Conservation (phyloP, 2,329 filamentous ascomycete genomes). For the Diaporthe sp. region DNA sequence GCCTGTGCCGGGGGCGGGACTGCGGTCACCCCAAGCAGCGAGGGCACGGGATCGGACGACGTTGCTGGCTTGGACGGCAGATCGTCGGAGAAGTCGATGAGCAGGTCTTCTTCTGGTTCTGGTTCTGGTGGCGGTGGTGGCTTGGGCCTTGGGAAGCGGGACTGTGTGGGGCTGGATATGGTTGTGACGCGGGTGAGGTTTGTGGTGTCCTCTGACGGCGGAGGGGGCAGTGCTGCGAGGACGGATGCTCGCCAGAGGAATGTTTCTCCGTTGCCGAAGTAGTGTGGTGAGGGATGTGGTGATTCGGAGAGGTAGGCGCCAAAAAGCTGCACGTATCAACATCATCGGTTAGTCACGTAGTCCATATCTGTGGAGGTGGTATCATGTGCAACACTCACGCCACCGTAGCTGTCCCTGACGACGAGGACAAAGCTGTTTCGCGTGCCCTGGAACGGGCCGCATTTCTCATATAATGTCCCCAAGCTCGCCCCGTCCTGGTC, state of each 20-base stretch:
- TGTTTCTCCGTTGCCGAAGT: constrained; percentile 97
- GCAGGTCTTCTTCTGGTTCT: constrained; percentile 46
- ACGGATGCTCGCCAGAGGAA: constrained; percentile 88
- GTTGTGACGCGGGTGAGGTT: constrained; percentile 61
- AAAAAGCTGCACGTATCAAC: constrained; percentile 71
- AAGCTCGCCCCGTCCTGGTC: constrained; percentile 93
- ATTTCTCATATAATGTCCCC: constrained; percentile 86
- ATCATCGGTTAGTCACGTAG: background rate
- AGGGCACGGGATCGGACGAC: background rate
- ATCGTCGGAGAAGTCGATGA: constrained; percentile 40
- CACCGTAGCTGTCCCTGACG: constrained; percentile 81
- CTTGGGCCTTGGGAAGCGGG: constrained; percentile 41
- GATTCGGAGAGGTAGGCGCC: constrained; percentile 94
- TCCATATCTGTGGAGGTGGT: background rate
- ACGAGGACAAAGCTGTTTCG: constrained; percentile 93
- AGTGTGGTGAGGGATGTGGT: constrained; percentile 84
- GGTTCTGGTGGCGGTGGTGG: constrained; percentile 48
- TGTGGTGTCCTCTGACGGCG: constrained; percentile 71
- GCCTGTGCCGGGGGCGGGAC: background rate
- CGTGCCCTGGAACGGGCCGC: constrained; percentile 74
- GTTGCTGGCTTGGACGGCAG: constrained; percentile 45
- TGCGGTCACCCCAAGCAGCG: background rate
- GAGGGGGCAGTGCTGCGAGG: constrained; percentile 77
- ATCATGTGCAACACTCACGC: constrained; percentile 65
- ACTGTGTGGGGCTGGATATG: constrained; percentile 48